A percentile compares a stretch with the other conserved stretches of the same genome.
These are phyloP conservation scores for Monosporozyma aerobia DNA, from an alignment of 805 yeast species.

Conservation along the genomic window DNA sequence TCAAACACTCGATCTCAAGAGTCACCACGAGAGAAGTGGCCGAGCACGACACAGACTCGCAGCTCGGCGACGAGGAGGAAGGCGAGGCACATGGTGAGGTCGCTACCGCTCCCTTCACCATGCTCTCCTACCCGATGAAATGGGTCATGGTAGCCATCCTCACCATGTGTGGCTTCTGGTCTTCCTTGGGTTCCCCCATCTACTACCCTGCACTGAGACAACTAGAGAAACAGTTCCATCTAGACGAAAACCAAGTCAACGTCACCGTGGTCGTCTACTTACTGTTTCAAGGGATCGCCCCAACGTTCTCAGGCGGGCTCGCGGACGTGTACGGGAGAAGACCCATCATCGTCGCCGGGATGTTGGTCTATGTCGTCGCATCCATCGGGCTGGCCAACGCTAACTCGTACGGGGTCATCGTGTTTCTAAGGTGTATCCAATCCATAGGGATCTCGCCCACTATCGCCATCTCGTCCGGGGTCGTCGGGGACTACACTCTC, in stretches of 20 bases:
- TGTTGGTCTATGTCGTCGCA: slow-evolving; percentile 47
- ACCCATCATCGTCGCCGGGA: slow-evolving; percentile 51
- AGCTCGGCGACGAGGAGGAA: slow-evolving; percentile 3
- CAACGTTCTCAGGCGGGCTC: slow-evolving; percentile 54
- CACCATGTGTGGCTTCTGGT: slow-evolving; percentile 43
- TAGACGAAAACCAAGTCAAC: slow-evolving; percentile 49
- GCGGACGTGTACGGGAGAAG: slow-evolving; percentile 68
- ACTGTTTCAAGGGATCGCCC: slow-evolving; percentile 65
- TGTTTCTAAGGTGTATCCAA: slow-evolving; percentile 58
- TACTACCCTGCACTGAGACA: slow-evolving; percentile 70
- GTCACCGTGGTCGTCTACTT: slow-evolving; percentile 68
- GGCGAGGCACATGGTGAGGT: background rate
- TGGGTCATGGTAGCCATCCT: slow-evolving; percentile 27
- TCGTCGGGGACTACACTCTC: slow-evolving; percentile 62
- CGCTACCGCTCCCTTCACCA: slow-evolving; percentile 16
- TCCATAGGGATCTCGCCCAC: slow-evolving; percentile 69
- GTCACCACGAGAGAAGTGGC: slow-evolving; percentile 17
- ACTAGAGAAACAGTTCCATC: slow-evolving; percentile 44
- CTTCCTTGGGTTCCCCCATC: slow-evolving; percentile 67
- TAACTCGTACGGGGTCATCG: slow-evolving; percentile 47
- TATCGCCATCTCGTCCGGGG: slow-evolving; percentile 58
- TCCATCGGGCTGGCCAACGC: slow-evolving; percentile 59
- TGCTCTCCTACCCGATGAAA: slow-evolving; percentile 19
- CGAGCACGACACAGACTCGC: no score
- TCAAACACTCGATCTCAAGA: no score